Evolutionary conservation across 345 rosid genomes (phyloP), one percentile per base, ranked within the genome.

Genomic region (Hibiscus syriacus): DNA sequence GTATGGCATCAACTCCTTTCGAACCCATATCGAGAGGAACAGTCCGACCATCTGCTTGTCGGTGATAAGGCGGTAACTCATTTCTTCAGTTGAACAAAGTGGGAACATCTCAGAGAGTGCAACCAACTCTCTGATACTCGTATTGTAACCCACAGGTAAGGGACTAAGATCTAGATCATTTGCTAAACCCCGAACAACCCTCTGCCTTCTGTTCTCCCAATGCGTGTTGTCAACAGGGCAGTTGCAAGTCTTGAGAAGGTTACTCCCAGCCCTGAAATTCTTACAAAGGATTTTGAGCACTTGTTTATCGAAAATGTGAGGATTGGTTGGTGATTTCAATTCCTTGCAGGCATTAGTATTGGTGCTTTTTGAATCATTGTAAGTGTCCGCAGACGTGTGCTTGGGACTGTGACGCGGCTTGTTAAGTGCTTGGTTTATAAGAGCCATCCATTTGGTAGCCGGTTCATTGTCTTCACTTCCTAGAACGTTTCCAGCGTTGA

Each of bases 41-140:
- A 94, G 74, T n/a, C 97, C 98, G 5, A 94, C 99, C 99, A 94
- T 89, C 74, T 94, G 96, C 86, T 91, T 94, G 77, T 92, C 85
- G 1, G 89, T 78, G 22, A 94, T 78, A 32, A 94, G 81, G 26
- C 83, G 64, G 55, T 87, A 94, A 67, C 71, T 60, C 88, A 81
- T 69, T 27, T 74, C 69, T 25, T 76, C 62, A 2, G 75, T 69
- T 49, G 75, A 34, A 58, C 41, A 67, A 4, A 80, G 64, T 3
- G 84, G 66, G 16, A 76, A 54, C 13, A 64, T 66, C 70, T 79
- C 80, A 57, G 76, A 75, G 14, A 73, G 67, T 14, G 71, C 65
- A 38, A 77, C 69, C n/a, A 73, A 41, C 4, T 77, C 81, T 1
- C 77, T 76, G 5, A 55, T 49, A 4, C 29, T 23, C 63, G 34